Evolutionary conservation across 1,139 yeast genomes (phyloP), one percentile per base, ranked within the genome.

Genomic region (Taphrina deformans): DNA sequence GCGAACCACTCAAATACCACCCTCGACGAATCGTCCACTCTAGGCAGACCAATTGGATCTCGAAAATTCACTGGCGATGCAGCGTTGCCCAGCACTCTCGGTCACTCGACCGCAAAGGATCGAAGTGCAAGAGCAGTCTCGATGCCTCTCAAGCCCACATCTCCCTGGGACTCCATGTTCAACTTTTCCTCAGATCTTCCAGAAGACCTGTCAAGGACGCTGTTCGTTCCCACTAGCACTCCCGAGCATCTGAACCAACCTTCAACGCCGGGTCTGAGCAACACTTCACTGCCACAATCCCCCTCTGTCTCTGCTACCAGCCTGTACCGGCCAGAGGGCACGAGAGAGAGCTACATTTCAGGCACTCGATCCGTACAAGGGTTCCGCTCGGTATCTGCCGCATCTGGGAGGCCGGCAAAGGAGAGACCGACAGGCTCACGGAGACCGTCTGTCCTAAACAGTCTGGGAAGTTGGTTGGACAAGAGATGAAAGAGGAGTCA

Each of bases 121-220:
- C 45, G 58, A 4, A 10, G 26, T n/a, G 24, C 26, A 4, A 23
- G 58, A n/a, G 45, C 58, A 38, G 58, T 53, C 12, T 53, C 58
- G 14, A 38, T 53, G 58, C 58, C 58, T 14, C 27, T 33, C 18
- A 29, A 35, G 38, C 23, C 31, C 4, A 16, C 45, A 10, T 53
- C 58, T 6, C 48, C 58, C 9, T 53, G 38, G 18, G 58, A 53
- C 45, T 53, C 58, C 7, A 53, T 53, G 58, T 53, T 53, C 24
- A 23, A 46, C 18, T 53, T 53, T 35, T 53, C 58, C 21, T 35
- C 58, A n/a, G 58, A 21, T n/a, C 27, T 53, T 31, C 58, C 58
- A 10, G 58, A 35, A n/a, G 58, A 53, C 21, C 40, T 53, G 10
- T 35, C 58, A 14, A 14, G 27, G 31, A 53, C 58, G 12, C 24